These are phyloP conservation scores for Xylariaceae sp. DNA, from an alignment of 2,329 filamentous ascomycete genomes.

Conservation along the genomic window DNA sequence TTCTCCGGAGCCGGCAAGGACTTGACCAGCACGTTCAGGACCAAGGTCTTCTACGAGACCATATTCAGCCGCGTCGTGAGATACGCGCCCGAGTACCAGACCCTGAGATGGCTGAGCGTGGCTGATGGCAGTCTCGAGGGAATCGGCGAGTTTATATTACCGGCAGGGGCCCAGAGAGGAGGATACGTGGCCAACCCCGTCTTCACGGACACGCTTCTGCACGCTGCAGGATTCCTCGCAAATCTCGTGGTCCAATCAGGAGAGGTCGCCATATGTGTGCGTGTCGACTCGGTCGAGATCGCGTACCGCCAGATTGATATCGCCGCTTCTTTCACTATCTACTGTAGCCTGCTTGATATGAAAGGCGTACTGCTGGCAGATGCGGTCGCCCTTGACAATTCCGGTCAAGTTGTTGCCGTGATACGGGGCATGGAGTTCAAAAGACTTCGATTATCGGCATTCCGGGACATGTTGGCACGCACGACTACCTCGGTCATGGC, in stretches of 20 bases:
- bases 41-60: constrained; percentile 16
- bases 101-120: constrained; percentile 18
- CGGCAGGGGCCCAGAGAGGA: constrained; percentile 1
- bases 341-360: too few species aligned
- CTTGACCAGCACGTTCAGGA: constrained; percentile 9
- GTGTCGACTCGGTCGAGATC: constrained; percentile 15
- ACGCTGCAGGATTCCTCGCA: constrained; percentile 24
- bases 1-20: too few species aligned
- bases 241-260: constrained; percentile 19
- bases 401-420: too few species aligned
- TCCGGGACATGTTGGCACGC: too few species aligned
- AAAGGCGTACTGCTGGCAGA: too few species aligned
- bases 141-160: constrained; percentile 6
- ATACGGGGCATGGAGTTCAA: too few species aligned
- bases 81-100: constrained; percentile 19
- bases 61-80: constrained; percentile 24
- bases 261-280: constrained; percentile 22
- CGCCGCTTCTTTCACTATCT: too few species aligned
- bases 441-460: too few species aligned
- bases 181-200: constrained; percentile 17
- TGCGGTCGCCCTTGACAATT: too few species aligned
- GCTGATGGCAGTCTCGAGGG: constrained; percentile 15
- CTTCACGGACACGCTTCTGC: constrained; percentile 24
- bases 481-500: too few species aligned
- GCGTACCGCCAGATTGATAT: too few species aligned